Evolutionary conservation across 495 filamentous ascomycete species (phyloP).

Genomic region (Collariella sp.): DNA sequence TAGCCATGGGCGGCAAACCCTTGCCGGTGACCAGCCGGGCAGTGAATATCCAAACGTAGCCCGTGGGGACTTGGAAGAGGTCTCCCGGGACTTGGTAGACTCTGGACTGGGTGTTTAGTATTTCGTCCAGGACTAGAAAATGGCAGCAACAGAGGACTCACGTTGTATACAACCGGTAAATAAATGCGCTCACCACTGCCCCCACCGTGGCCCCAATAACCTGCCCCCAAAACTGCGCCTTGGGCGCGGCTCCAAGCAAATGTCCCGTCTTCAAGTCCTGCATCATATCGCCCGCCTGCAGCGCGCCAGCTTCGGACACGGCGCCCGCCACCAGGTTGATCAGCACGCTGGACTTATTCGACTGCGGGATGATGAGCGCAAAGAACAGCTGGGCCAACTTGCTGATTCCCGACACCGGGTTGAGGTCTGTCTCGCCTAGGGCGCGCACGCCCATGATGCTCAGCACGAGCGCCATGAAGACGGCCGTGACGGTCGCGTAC

Average conservation of each 20-base stretch:
- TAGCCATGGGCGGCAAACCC: constrained; percentile 74
- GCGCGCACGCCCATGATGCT: constrained; percentile 95
- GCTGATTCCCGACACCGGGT: constrained; percentile 92
- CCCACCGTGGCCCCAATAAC: constrained; percentile 86
- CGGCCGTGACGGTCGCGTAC: constrained; percentile 69
- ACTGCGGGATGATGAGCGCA: constrained; percentile 68
- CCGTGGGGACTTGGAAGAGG: constrained; percentile 89
- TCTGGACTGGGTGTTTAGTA: constrained; percentile 1
- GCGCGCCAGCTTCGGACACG: constrained; percentile 59
- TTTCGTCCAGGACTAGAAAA: neutral
- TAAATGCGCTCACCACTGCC: constrained; percentile 73
- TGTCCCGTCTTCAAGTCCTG: constrained; percentile 98
- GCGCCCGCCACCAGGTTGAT: constrained; percentile 96
- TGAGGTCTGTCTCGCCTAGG: constrained; percentile 91
- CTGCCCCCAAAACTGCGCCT: constrained; percentile 94
- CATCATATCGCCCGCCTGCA: constrained; percentile 96
- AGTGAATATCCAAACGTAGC: constrained; percentile 94
- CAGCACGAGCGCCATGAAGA: constrained; percentile 77
- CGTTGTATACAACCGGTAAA: constrained; percentile 85
- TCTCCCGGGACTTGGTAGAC: constrained; percentile 84
- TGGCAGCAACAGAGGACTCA: constrained; percentile 7
- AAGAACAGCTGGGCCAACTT: constrained; percentile 96
- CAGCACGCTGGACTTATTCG: constrained; percentile 67
- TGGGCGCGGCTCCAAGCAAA: constrained; percentile 81
- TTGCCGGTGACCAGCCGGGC: constrained; percentile 89